These are phyloP conservation scores for Trametes hirsuta DNA, from an alignment of 1,284 basidiomycete species.

Conservation along the genomic window DNA sequence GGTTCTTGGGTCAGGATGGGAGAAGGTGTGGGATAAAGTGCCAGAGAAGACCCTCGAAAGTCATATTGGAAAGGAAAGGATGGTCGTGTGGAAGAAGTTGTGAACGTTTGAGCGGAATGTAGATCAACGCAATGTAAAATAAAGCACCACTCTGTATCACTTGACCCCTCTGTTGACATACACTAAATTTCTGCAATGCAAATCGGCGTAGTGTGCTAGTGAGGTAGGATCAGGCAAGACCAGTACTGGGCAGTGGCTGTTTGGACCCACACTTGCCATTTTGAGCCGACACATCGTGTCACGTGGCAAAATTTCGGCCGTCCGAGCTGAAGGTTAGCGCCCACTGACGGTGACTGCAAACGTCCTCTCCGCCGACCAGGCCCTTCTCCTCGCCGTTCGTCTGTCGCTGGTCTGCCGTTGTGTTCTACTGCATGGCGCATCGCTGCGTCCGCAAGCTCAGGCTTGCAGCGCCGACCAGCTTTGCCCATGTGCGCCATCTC, in stretches of 20 bases:
- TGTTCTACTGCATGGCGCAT: slow-evolving; percentile 21
- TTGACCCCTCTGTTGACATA: too few species aligned
- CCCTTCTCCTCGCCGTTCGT: neutral
- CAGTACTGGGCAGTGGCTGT: too few species aligned
- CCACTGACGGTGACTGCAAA: slow-evolving; percentile 7
- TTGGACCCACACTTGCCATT: neutral
- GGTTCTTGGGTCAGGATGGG: slow-evolving; percentile 55
- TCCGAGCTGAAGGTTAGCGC: slow-evolving; percentile 1
- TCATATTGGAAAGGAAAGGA: slow-evolving; percentile 50
- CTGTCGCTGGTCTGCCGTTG: neutral
- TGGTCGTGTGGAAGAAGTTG: slow-evolving; percentile 54
- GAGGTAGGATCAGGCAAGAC: too few species aligned
- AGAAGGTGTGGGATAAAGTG: slow-evolving; percentile 55
- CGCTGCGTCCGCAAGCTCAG: slow-evolving; percentile 23
- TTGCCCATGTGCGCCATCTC: slow-evolving; percentile 13
- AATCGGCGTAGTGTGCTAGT: too few species aligned
- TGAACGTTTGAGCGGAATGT: neutral
- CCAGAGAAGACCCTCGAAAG: slow-evolving; percentile 43
- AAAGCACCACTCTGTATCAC: too few species aligned
- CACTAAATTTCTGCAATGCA: too few species aligned
- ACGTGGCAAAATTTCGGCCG: slow-evolving; percentile 24
- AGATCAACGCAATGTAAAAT: neutral
- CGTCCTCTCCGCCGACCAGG: neutral
- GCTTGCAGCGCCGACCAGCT: slow-evolving; percentile 16
- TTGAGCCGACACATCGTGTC: slow-evolving; percentile 1